These are phyloP conservation scores for Saccharomyces kudriavzevii DNA, from an alignment of 805 yeast species.

Conservation along the genomic window DNA sequence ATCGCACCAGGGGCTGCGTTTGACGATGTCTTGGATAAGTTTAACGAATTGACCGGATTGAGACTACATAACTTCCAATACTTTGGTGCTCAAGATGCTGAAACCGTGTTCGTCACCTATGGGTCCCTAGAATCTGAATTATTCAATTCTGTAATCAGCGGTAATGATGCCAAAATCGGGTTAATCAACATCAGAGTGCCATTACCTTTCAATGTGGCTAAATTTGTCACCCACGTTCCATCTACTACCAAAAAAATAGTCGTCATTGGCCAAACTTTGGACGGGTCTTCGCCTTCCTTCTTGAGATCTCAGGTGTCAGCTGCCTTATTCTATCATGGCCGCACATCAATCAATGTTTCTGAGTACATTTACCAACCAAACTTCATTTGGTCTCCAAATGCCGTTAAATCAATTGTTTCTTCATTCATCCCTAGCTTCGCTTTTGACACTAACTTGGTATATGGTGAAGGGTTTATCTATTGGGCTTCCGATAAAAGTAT, in stretches of 20 bases:
- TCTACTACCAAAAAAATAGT: constrained; percentile 48
- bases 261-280: constrained; percentile 54
- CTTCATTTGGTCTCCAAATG: constrained; percentile 49
- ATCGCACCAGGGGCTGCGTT: constrained; percentile 13
- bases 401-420: constrained; percentile 41
- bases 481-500: constrained; percentile 64
- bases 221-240: constrained; percentile 56
- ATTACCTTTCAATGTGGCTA: constrained; percentile 62
- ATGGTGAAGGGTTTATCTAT: constrained; percentile 36
- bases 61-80: constrained; percentile 38
- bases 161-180: constrained; percentile 41
- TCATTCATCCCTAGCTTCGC: constrained; percentile 31
- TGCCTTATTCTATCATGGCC: constrained; percentile 46
- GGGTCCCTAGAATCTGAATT: constrained; percentile 62
- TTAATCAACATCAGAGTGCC: constrained; percentile 69
- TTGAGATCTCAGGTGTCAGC: constrained; percentile 69
- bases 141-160: constrained; percentile 39
- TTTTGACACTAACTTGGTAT: constrained; percentile 15
- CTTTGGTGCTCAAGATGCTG: constrained; percentile 53
- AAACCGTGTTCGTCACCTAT: constrained; percentile 71
- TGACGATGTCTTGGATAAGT: constrained; percentile 21
- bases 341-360: constrained; percentile 33
- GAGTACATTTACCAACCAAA: constrained; percentile 46
- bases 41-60: constrained; percentile 20
- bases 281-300: constrained; percentile 32